A percentile compares a stretch with the other conserved stretches of the same genome.
These are phyloP conservation scores for Ganoderma resinaceum DNA, from an alignment of 1,284 basidiomycete species.

Conservation along the genomic window DNA sequence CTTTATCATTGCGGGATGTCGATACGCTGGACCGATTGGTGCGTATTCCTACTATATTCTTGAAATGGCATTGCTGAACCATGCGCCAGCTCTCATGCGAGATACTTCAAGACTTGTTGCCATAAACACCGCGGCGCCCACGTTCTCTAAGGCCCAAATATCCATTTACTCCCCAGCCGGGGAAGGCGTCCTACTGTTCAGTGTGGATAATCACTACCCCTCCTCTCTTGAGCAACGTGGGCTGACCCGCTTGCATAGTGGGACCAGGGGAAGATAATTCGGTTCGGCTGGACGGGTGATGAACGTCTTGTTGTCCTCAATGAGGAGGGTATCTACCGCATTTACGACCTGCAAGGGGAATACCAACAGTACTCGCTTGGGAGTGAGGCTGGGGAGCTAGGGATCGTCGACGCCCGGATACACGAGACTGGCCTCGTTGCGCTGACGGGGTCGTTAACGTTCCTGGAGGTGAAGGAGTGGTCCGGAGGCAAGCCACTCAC, in stretches of 20 bases:
- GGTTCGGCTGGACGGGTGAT: conserved; percentile 84
- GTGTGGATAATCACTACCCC: conserved; percentile 59
- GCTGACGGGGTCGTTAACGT: conserved; percentile 76
- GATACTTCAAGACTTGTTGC: conserved; percentile 86
- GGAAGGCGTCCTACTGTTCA: conserved; percentile 69
- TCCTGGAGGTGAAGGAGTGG: conserved; percentile 90
- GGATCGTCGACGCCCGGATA: conserved; percentile 85
- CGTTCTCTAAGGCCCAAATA: conserved; percentile 78
- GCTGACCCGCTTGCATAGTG: conserved; percentile 59
- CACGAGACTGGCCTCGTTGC: conserved; percentile 90
- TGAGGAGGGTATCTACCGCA: conserved; percentile 90
- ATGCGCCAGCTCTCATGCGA: conserved; percentile 78
- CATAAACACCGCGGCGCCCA: conserved; percentile 66
- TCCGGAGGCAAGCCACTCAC: conserved; percentile 73
- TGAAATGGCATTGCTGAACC: conserved; percentile 5
- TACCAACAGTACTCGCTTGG: conserved; percentile 90
- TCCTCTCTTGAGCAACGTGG: conserved; percentile 3
- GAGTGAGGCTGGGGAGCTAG: conserved; percentile 84
- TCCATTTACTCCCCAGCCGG: conserved; percentile 80
- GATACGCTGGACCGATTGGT: conserved; percentile 92
- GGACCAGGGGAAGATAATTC: conserved; percentile 83
- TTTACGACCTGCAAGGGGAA: conserved; percentile 89
- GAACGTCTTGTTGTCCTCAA: conserved; percentile 88
- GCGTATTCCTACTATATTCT: conserved; percentile 5
- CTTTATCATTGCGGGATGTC: conserved; percentile 83